Evolutionary conservation across 2,329 filamentous ascomycete species (phyloP).

Genomic region (Fusarium luffae): DNA sequence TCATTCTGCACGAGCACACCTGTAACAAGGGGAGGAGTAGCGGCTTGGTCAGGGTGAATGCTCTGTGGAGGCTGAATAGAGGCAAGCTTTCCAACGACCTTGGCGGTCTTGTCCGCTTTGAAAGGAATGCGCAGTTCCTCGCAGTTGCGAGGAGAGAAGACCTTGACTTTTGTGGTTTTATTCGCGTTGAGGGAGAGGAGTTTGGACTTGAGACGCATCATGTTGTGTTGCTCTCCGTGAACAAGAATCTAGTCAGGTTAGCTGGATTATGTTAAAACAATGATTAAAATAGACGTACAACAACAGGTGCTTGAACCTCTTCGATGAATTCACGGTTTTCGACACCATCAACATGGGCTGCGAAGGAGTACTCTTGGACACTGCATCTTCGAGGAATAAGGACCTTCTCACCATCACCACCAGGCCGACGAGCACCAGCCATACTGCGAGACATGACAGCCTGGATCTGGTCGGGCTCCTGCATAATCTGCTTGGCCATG

Average conservation of each 20-base stretch:
- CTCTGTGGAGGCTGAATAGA: conserved; percentile 75
- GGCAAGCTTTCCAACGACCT: conserved; percentile 94
- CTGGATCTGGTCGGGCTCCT: conserved; percentile 93
- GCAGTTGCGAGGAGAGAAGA: conserved; percentile 93
- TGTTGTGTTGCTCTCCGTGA: conserved; percentile 96
- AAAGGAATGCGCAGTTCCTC: conserved; percentile 96
- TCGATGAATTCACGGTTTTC: conserved; percentile 98
- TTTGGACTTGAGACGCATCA: conserved; percentile 96
- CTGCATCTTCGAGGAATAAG: conserved; percentile 94
- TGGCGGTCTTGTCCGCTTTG: conserved; percentile 92
- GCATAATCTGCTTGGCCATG: conserved; percentile 96
- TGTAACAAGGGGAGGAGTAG: conserved; percentile 70
- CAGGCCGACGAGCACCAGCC: conserved; percentile 71
- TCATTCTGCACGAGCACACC: conserved; percentile 97
- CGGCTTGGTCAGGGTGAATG: conserved; percentile 30
- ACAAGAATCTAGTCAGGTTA: conserved; percentile 78
- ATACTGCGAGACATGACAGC: conserved; percentile 86
- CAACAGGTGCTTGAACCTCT: conserved; percentile 89
- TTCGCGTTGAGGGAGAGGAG: conserved; percentile 89
- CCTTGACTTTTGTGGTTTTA: conserved; percentile 84
- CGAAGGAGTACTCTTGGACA: conserved; percentile 94
- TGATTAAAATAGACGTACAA: conserved; percentile 69
- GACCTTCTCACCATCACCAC: conserved; percentile 81
- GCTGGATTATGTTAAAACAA: not conserved
- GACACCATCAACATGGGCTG: conserved; percentile 93